Base-by-base conservation (phyloP, 1,284 basidiomycete species). In the Sporisorium reilianum region DNA sequence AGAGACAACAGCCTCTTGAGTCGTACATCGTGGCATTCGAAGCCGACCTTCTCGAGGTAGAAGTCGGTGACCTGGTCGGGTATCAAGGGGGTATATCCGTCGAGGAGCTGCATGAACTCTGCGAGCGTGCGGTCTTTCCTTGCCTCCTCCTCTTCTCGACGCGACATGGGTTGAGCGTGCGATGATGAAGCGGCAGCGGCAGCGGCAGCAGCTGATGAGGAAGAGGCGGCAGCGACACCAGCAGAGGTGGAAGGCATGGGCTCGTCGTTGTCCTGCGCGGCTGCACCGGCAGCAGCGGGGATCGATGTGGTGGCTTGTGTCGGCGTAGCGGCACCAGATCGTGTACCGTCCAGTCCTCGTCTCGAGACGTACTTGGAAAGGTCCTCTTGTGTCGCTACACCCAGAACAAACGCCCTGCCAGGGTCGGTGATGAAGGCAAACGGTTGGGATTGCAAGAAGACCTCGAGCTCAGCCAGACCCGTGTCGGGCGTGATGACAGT, bases 31-130 rank as follows among this genome's bases (percentile, higher is more conserved):
- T 95, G 91, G 84, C 93, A 95, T 81, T 98, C 95, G 85, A 99
- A 98, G 0, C 97, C 97, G 22, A 95, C 93, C 66, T 91, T 89
- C 85, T 99, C 95, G 11, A 99, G 89, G 86, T 97, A 99, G 86
- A 96, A 97, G 82, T 97, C 94, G 5, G 96, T 97, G 16, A 99
- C 95, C 85, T 99, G 95, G 84, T 96, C 97, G 2, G 97, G 97
- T 77, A 99, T 95, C 85, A 99, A 85, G 38, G 97, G 97, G 80
- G 97, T 93, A 85, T 97, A 97, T 45, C 96, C 94, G 81, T 99
- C 96, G 40, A 99, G 88, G 91, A 96, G 93, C 51, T 95, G 88
- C 87, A 99, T 88, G 82, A 99, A 95, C 85, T 99, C 95, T 5
- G 93, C 94, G 46, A 99, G 86, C 1, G 93, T 95, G 51, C 93